Evolutionary conservation across 768 basidiomycete genomes (phyloP).

Genomic region (Macrolepiota dolichaula): DNA sequence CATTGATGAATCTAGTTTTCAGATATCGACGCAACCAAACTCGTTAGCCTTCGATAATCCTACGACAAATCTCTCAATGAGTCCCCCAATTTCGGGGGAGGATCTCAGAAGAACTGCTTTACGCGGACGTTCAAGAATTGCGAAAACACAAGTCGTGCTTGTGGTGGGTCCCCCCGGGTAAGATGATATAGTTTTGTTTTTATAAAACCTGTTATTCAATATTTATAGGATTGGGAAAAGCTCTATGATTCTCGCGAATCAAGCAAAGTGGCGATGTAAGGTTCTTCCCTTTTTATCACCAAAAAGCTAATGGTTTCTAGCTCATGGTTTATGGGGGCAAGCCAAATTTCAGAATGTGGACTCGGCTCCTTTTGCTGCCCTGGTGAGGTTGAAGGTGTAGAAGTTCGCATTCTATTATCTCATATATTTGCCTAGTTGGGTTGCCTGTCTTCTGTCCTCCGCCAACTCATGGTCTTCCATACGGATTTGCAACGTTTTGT

Average conservation of each 20-base stretch:
- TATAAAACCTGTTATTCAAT: neutral
- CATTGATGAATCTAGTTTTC: constrained; percentile 19
- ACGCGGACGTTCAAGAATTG: constrained; percentile 35
- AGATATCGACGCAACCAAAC: constrained; percentile 16
- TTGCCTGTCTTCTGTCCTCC: constrained; percentile 66
- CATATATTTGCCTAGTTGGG: constrained; percentile 41
- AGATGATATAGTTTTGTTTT: constrained; percentile 15
- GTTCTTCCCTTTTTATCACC: neutral
- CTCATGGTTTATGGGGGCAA: constrained; percentile 74
- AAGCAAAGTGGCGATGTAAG: constrained; percentile 69
- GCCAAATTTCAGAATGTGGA: constrained; percentile 68
- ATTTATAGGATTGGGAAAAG: constrained; percentile 65
- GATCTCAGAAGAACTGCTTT: constrained; percentile 43
- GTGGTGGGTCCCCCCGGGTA: constrained; percentile 66
- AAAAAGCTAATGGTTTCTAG: constrained; percentile 22
- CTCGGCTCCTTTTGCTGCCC: constrained; percentile 65
- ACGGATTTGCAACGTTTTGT: constrained; percentile 70
- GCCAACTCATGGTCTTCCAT: constrained; percentile 73
- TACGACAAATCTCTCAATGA: constrained; percentile 24
- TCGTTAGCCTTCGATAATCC: constrained; percentile 22
- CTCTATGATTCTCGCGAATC: constrained; percentile 64
- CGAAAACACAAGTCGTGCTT: constrained; percentile 57
- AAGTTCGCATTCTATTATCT: neutral
- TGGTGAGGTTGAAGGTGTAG: constrained; percentile 36
- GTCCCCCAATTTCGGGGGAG: constrained; percentile 36